These are phyloP conservation scores for Trichomonascaceae sp. DNA, from an alignment of 1,139 yeast species.

Conservation along the genomic window DNA sequence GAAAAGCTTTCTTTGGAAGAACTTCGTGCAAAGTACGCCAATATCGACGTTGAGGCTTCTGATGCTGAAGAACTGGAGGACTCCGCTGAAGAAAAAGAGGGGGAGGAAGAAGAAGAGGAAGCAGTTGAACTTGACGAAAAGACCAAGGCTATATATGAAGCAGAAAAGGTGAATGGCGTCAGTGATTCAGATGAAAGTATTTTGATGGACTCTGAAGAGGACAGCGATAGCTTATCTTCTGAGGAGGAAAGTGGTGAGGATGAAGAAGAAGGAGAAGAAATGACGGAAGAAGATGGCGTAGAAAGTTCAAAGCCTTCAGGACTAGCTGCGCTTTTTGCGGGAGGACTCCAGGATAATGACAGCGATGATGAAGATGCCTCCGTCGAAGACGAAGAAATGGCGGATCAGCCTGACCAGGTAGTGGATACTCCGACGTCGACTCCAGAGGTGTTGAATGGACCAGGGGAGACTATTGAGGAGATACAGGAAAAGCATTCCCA, in stretches of 20 bases:
- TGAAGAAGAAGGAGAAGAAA: constrained; percentile 17
- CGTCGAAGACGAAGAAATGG: constrained; percentile 22
- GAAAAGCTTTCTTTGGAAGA: constrained; percentile 59
- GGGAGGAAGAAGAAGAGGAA: constrained; percentile 15
- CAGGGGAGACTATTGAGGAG: background rate
- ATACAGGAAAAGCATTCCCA: constrained; percentile 6
- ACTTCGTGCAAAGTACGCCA: constrained; percentile 57
- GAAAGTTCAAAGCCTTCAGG: constrained; percentile 1
- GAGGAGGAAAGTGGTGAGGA: constrained; percentile 21
- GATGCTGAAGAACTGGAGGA: constrained; percentile 26
- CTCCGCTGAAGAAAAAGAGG: constrained; percentile 24
- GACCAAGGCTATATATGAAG: constrained; percentile 18
- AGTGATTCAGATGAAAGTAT: constrained; percentile 25
- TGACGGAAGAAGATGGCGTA: constrained; percentile 10
- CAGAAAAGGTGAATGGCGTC: constrained; percentile 19
- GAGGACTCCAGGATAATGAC: constrained; percentile 21
- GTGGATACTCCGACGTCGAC: constrained; percentile 15
- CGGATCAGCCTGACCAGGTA: constrained; percentile 19
- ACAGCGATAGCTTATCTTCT: constrained; percentile 18
- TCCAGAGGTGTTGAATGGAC: constrained; percentile 11
- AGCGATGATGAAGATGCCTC: constrained; percentile 20
- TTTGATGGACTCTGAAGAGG: constrained; percentile 27
- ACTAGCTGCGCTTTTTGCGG: constrained; percentile 13
- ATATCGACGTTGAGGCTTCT: constrained; percentile 34
- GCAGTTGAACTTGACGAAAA: constrained; percentile 24